Conservation (phyloP, 2,329 filamentous ascomycete genomes). For the Rugonectria rugulosa region DNA sequence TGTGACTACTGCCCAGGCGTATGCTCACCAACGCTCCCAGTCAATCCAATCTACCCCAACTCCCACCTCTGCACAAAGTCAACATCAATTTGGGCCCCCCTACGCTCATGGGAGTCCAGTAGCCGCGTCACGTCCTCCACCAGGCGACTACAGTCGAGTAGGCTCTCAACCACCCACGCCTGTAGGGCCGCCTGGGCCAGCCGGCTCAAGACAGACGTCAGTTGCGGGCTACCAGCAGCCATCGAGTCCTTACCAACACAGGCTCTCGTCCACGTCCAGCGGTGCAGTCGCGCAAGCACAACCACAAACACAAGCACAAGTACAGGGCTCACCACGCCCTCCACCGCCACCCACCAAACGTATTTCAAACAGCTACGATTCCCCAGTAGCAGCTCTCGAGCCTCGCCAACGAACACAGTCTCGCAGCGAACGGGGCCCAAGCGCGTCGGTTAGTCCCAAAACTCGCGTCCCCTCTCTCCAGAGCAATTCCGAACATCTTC, state of each 20-base stretch:
- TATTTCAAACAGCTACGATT: slow-evolving; percentile 55
- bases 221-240: slow-evolving; percentile 51
- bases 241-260: slow-evolving; percentile 68
- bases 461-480: slow-evolving; percentile 66
- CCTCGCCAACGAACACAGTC: slow-evolving; percentile 59
- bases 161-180: slow-evolving; percentile 64
- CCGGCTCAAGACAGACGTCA: slow-evolving; percentile 53
- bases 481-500: slow-evolving; percentile 48
- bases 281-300: slow-evolving; percentile 40
- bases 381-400: slow-evolving; percentile 44
- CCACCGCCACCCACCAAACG: slow-evolving; percentile 49
- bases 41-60: slow-evolving; percentile 67
- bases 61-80: slow-evolving; percentile 68
- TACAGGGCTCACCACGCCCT: slow-evolving; percentile 46
- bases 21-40: slow-evolving; percentile 59
- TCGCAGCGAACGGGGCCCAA: slow-evolving; percentile 71
- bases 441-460: slow-evolving; percentile 81
- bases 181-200: slow-evolving; percentile 57
- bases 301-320: slow-evolving; percentile 40
- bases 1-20: slow-evolving; percentile 49
- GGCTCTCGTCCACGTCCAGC: slow-evolving; percentile 40
- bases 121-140: slow-evolving; percentile 52
- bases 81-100: slow-evolving; percentile 60
- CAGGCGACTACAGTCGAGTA: slow-evolving; percentile 54
- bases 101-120: slow-evolving; percentile 63